A percentile compares a stretch with the other conserved stretches of the same genome.
These are phyloP conservation scores for Pichia inconspicua DNA, from an alignment of 1,139 yeast species.

Conservation along the genomic window DNA sequence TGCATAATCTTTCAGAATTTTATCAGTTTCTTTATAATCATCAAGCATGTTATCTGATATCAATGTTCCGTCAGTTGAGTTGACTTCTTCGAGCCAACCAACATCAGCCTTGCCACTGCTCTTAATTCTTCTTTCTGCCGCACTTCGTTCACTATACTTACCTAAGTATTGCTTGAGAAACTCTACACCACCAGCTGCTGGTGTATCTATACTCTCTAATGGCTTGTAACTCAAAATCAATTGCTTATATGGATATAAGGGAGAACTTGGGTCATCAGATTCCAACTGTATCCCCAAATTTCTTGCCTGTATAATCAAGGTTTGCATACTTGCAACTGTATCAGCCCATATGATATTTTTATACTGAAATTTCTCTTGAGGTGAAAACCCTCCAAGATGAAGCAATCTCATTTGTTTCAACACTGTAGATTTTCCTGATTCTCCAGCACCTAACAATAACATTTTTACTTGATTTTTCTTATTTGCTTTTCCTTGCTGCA, in stretches of 20 bases:
- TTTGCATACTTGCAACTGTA: conserved; percentile 81
- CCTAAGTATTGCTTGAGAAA: conserved; percentile 59
- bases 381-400: conserved; percentile 80
- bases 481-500: conserved; percentile 46
- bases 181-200: conserved; percentile 60
- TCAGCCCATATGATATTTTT: conserved; percentile 93
- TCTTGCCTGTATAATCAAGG: conserved; percentile 65
- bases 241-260: conserved; percentile 40
- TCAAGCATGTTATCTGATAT: conserved; percentile 6
- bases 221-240: conserved; percentile 50
- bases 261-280: conserved; percentile 46
- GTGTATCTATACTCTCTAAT: conserved; percentile 53
- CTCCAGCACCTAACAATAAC: conserved; percentile 85
- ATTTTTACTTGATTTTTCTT: conserved; percentile 54
- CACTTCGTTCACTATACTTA: conserved; percentile 51
- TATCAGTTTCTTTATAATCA: conserved; percentile 17
- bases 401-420: conserved; percentile 80
- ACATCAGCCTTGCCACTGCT: conserved; percentile 51
- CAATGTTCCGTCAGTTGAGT: conserved; percentile 4
- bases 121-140: conserved; percentile 39
- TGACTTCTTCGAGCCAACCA: conserved; percentile 32
- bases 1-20: conserved; percentile 16
- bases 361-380: conserved; percentile 73
- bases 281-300: conserved; percentile 51
- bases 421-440: conserved; percentile 94